Evolutionary conservation across 2,329 filamentous ascomycete genomes (phyloP), one percentile per base, ranked within the genome.

Genomic region (Trichoderma sp.): DNA sequence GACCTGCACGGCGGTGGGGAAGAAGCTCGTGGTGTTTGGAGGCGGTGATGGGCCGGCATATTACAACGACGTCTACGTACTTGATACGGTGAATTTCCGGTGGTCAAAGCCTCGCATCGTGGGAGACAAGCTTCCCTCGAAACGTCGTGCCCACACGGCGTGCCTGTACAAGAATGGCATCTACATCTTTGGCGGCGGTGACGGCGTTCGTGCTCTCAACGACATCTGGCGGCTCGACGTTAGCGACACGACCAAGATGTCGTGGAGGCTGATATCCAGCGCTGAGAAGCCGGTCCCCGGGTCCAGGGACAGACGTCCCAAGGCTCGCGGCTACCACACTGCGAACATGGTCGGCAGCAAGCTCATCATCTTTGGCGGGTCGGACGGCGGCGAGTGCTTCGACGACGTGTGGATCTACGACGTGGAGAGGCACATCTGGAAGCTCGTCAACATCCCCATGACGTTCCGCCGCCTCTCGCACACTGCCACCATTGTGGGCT

Each of bases 351-450:
- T 92, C 57, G 90, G 90, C 74, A 87, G 86, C 80, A 92, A 92
- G 81, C 86, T 92, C 73, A 92, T 92, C 79, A 89, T 92, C 76
- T 92, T 88, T 78, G 90, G 90, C 50, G 90, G 90, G 39, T 91
- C 88, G 3, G 90, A 92, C 78, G 90, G 90, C 74, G 89, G 88
- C 66, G 90, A 92, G 80, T 92, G 90, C 80, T 92, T 92, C 81
- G 87, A 90, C 78, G 90, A 92, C 76, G 90, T 92, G 53, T 92
- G 90, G 90, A 87, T 92, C 34, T 92, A 91, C 81, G 90, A 92
- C 77, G 87, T 92, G 6, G 90, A 92, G 65, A 85, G 84, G 50
- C 84, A 87, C 71, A 74, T 83, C 28, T 92, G 91, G 88, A 88
- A 86, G 73, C 77, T 83, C 7, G 90, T 91, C 70, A 79, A 83